Base-by-base conservation (phyloP, 176 grass and related monocot genomes). In the Elymus sibiricus region DNA sequence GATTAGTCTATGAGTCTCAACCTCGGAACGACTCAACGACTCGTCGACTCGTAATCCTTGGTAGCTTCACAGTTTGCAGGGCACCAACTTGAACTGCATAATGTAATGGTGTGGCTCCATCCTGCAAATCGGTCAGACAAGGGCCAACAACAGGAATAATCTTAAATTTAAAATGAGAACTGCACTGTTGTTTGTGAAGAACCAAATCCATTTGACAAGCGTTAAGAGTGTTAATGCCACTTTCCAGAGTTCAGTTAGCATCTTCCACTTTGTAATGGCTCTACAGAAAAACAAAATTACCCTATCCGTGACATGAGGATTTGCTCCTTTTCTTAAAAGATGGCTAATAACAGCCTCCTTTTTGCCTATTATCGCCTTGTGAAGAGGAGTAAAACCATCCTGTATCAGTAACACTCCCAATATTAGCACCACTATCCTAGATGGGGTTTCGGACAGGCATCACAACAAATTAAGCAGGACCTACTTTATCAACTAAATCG, bases 261-360 rank as follows among this genome's bases (percentile, higher is more conserved):
- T n/a, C 26, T 68, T 37, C 3, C 1, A 65, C 26, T 58, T 58
- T 3, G 13, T 64, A 24, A 15, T 22, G n/a, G 47, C 35, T 49
- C 1, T 73, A 46, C 6, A 17, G 19, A 80, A 72, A 73, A 3
- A n/a, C 46, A 80, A 74, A 25, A 63, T 8, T 34, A 96, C 97
- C 87, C 81, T 94, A 64, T 99, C 97, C 70, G 68, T 94, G 39
- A 90, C 84, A 83, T 96, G 92, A 83, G 97, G 97, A 83, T 96
- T 94, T 83, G 92, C 94, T 79, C 87, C 79, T 89, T 92, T 96
- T 60, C 97, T 86, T 24, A 99, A 70, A 31, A 99, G 92, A 90
- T 99, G 97, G 46, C 92, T 96, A 82, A 96, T 92, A 38, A 96
- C 94, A 40, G 94, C 92, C 89, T 99, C 97, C 34, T 96, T 99